Conservation (phyloP, 192 early-diverging fungal genomes). For the Podila epigama region DNA sequence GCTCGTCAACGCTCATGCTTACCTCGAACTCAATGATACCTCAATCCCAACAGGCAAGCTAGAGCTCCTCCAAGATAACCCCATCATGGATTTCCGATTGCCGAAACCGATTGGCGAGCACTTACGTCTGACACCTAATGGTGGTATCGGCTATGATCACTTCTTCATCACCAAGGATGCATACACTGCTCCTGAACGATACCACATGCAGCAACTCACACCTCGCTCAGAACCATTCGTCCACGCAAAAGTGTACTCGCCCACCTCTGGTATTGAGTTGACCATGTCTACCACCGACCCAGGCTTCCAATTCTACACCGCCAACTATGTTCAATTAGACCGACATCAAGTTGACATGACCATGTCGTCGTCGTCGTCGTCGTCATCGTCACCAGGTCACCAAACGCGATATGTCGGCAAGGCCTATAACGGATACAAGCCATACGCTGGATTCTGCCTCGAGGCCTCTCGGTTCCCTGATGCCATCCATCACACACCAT, state of each 20-base stretch:
- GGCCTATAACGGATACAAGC: conserved; percentile 20
- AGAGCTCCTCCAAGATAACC: conserved; percentile 37
- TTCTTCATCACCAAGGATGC: conserved; percentile 65
- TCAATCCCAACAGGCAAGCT: conserved; percentile 80
- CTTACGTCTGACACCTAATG: conserved; percentile 57
- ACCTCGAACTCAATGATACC: conserved; percentile 58
- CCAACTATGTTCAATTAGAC: conserved; percentile 63
- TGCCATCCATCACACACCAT: conserved; percentile 66
- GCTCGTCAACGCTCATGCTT: conserved; percentile 54
- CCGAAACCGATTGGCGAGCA: conserved; percentile 63
- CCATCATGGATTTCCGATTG: conserved; percentile 64
- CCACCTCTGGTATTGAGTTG: conserved; percentile 68
- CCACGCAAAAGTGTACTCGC: conserved; percentile 59
- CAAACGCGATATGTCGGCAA: conserved; percentile 31
- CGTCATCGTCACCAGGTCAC: conserved; percentile 25
- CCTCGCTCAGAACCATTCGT: conserved; percentile 25
- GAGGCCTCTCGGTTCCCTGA: conserved; percentile 69
- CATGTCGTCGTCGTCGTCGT: too few species aligned
- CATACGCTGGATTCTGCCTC: conserved; percentile 74
- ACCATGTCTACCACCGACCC: conserved; percentile 72
- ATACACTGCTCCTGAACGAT: conserved; percentile 1
- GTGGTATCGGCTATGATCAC: conserved; percentile 82
- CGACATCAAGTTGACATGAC: conserved; percentile 48
- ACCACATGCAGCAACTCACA: conserved; percentile 18
- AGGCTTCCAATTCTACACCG: conserved; percentile 87